Percentiles rank a stretch among this genome's conserved stretches.
Conservation (phyloP, 768 basidiomycete genomes). For the Leccinum imitatum region DNA sequence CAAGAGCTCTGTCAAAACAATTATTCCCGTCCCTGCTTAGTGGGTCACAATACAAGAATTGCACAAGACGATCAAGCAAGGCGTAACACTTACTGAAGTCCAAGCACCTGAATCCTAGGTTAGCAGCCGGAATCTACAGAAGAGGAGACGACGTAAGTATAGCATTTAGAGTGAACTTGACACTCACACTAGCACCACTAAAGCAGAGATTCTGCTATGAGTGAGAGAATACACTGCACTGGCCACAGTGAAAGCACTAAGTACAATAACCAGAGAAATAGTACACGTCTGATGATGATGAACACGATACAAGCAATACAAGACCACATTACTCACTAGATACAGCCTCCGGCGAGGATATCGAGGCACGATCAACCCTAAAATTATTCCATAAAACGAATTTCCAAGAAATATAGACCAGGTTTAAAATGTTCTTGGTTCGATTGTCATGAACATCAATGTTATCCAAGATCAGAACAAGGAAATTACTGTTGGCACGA, state of each 20-base stretch:
- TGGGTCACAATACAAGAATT: neutral
- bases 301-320: neutral
- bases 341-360: neutral
- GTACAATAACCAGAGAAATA: neutral
- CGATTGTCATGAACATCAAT: neutral
- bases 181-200: neutral
- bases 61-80: neutral
- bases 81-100: neutral
- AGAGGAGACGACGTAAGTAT: neutral
- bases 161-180: neutral
- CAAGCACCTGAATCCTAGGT: neutral
- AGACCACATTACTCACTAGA: neutral
- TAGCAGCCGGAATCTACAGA: neutral
- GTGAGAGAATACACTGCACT: neutral
- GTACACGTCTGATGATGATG: neutral
- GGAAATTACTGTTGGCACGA: neutral
- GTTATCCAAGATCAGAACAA: neutral
- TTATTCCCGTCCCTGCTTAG: neutral
- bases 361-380: neutral
- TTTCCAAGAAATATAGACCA: neutral
- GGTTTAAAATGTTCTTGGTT: neutral
- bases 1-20: neutral
- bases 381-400: neutral
- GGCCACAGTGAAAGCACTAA: neutral
- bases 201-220: neutral